phyloP scores from a whole-genome alignment of 1,284 basidiomycete species.

The Cutaneotrichosporon dermatis region DNA sequence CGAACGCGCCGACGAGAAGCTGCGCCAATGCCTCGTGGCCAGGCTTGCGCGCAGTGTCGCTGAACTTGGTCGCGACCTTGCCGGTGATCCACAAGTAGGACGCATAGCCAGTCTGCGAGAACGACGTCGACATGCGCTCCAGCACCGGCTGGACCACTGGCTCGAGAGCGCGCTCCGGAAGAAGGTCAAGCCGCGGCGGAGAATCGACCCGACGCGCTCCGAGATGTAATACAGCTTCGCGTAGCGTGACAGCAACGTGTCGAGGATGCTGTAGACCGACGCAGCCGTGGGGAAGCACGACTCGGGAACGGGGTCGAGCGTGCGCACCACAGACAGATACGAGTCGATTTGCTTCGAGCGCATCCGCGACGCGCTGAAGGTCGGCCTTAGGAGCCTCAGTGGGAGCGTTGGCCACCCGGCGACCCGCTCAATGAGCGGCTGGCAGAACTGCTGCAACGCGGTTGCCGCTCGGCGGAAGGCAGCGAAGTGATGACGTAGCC shows the following conservation, averaged over 20 bases:
- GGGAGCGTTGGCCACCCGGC: conserved; percentile 41
- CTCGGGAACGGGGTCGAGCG: conserved; percentile 72
- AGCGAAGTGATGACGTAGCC: conserved; percentile 91
- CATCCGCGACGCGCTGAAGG: conserved; percentile 68
- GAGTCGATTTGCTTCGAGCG: conserved; percentile 85
- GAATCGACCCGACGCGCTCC: conserved; percentile 79
- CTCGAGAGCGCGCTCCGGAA: conserved; percentile 65
- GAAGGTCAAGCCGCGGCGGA: conserved; percentile 78
- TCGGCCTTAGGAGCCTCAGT: conserved; percentile 55
- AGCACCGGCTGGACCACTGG: conserved; percentile 68
- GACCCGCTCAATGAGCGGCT: conserved; percentile 53
- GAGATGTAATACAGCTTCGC: conserved; percentile 74
- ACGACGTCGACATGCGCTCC: conserved; percentile 68
- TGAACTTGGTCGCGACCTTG: conserved; percentile 71
- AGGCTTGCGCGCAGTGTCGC: conserved; percentile 53
- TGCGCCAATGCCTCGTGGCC: conserved; percentile 46
- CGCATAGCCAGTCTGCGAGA: conserved; percentile 76
- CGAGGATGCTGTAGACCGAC: conserved; percentile 80
- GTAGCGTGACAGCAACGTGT: conserved; percentile 72
- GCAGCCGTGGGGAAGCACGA: conserved; percentile 73
- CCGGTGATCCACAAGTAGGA: conserved; percentile 93
- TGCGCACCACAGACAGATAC: conserved; percentile 73
- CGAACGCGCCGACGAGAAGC: conserved; percentile 64
- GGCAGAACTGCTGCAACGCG: conserved; percentile 76
- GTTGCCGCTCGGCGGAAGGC: conserved; percentile 76